phyloP scores from a whole-genome alignment of 768 basidiomycete genomes.

The Lentinus tigrinus region DNA sequence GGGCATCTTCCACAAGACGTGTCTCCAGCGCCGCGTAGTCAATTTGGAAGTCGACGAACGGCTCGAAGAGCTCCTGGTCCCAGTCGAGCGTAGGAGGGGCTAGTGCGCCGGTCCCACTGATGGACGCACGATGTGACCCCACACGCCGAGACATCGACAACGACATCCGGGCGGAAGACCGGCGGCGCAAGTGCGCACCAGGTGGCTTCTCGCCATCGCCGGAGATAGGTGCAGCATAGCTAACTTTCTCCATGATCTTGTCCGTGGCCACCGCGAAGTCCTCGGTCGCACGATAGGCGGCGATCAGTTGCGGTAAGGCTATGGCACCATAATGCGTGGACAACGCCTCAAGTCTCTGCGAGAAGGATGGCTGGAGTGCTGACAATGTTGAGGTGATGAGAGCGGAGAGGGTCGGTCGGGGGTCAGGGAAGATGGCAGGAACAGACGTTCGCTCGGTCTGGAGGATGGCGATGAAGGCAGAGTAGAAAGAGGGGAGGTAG shows the following conservation, averaged over 20 bases:
- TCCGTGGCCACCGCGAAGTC: conserved; percentile 76
- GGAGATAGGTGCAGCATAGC: conserved; percentile 35
- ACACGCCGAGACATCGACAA: conserved; percentile 34
- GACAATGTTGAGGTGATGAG: conserved; percentile 83
- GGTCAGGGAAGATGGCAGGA: conserved; percentile 86
- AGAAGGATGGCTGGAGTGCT: conserved; percentile 76
- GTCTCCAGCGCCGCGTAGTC: conserved; percentile 82
- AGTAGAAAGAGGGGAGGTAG: conserved; percentile 77
- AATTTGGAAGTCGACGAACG: conserved; percentile 88
- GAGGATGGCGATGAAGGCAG: conserved; percentile 62
- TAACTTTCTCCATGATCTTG: conserved; percentile 71
- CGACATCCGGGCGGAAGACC: conserved; percentile 26
- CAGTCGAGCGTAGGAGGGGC: conserved; percentile 48
- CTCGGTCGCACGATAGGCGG: conserved; percentile 71
- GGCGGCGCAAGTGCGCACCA: conserved; percentile 14
- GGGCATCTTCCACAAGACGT: conserved; percentile 58
- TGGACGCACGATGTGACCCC: conserved; percentile 26
- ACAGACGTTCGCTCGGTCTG: conserved; percentile 71
- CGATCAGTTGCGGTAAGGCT: conserved; percentile 69
- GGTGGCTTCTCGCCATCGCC: conserved; percentile 13
- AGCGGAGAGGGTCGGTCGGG: conserved; percentile 68
- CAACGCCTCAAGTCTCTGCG: conserved; percentile 73
- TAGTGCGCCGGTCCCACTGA: conserved; percentile 24
- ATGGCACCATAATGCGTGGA: conserved; percentile 61
- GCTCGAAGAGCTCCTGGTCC: conserved; percentile 92